A percentile compares a stretch with the other conserved stretches of the same genome.
phyloP scores from a whole-genome alignment of 257 asterid genomes.

The Solanum ossicruentum region DNA sequence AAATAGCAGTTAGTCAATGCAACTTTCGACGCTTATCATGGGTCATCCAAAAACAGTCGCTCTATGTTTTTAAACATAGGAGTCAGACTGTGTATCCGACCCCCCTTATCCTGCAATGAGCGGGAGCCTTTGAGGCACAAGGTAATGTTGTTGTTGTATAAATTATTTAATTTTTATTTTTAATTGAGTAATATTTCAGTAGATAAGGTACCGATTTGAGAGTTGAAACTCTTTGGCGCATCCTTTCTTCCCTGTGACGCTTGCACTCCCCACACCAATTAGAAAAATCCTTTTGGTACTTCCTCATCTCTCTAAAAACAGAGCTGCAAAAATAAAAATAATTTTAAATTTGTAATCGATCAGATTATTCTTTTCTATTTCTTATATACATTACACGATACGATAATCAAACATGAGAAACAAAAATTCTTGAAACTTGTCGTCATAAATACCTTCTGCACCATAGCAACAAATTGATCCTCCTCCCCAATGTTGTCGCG shows the following conservation, averaged over 20 bases:
- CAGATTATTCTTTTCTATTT: neutral
- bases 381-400: neutral
- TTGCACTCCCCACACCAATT: constrained; percentile 62
- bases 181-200: neutral
- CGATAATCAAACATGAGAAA: neutral
- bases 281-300: constrained; percentile 59
- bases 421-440: neutral
- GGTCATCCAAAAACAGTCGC: no score
- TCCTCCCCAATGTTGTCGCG: constrained; percentile 76
- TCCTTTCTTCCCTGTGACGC: constrained; percentile 45
- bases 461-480: constrained; percentile 76
- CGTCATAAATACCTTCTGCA: constrained; percentile 61
- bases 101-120: no score
- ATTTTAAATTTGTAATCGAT: neutral
- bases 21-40: no score
- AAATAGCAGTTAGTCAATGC: no score
- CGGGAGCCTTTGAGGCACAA: no score
- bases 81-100: no score
- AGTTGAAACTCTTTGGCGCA: neutral
- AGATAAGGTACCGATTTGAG: neutral
- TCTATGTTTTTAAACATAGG: no score
- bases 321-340: constrained; percentile 25
- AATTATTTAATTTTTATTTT: neutral
- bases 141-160: neutral
- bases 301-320: constrained; percentile 46